phyloP scores from a whole-genome alignment of 2,329 filamentous ascomycete species.

The Trichophyton simii region DNA sequence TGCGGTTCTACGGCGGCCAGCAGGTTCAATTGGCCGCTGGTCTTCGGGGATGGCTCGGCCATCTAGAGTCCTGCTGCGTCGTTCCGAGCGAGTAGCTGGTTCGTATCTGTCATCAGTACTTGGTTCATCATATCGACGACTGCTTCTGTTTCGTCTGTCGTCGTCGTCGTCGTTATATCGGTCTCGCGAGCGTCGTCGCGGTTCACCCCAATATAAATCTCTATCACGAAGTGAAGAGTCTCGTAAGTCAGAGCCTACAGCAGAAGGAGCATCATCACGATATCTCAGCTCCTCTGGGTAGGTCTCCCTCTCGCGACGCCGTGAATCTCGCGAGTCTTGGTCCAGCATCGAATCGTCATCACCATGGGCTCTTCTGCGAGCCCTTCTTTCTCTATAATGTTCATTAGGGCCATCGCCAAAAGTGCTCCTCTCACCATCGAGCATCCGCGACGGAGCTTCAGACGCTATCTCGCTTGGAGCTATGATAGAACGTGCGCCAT shows the following conservation, averaged over 20 bases:
- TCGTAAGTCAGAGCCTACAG: neutral
- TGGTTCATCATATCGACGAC: neutral
- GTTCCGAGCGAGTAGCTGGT: neutral
- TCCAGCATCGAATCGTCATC: neutral
- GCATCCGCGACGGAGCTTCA: neutral
- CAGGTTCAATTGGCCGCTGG: neutral
- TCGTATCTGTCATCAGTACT: neutral
- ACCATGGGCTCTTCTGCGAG: constrained; percentile 2
- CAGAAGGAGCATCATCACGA: constrained; percentile 13
- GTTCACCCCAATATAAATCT: neutral
- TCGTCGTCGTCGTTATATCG: neutral
- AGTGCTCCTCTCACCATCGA: neutral
- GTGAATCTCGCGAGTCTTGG: neutral
- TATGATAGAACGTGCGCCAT: neutral
- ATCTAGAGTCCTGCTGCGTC: neutral
- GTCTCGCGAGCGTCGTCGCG: neutral
- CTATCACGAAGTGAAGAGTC: neutral
- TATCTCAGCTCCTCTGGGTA: constrained; percentile 10
- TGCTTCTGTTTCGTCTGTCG: neutral
- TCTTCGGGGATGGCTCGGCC: neutral
- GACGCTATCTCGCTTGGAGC: neutral
- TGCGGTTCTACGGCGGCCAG: neutral
- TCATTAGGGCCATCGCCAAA: constrained; percentile 5
- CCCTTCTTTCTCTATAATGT: constrained; percentile 7
- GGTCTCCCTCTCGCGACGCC: neutral